Evolutionary conservation across 2,329 filamentous ascomycete species (phyloP), one percentile per base, ranked within the genome.

Genomic region (Pseudogymnoascus sp.): DNA sequence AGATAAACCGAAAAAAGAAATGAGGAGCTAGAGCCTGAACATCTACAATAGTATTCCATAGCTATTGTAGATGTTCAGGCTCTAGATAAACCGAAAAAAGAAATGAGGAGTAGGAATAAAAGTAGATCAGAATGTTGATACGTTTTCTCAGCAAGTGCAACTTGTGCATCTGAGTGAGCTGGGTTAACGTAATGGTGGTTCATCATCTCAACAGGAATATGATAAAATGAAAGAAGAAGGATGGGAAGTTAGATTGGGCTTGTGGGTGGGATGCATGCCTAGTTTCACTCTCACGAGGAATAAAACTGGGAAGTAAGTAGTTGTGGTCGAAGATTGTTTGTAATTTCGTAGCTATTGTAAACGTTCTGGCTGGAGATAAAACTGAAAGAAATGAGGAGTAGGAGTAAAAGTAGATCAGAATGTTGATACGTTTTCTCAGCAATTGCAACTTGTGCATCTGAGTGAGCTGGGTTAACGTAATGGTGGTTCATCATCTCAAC

Each of bases 81-180:
- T 21, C 1, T 3, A 19, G 26, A 31, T 14, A 55, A 26, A 55
- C n/a, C 12, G 10, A 55, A 33, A 55, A 6, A 2, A 1, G 26
- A 33, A 12, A 55, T 19, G 6, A 55, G 49, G 1, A 19, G 49
- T 55, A 2, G 29, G 8, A 29, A 8, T 8, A n/a, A 33, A 2
- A 6, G 45, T 33, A 55, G 49, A 55, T 55, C 49, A 55, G 49
- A 55, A 55, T 55, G 49, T 55, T 55, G 49, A 55, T 55, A 60
- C 58, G 58, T 60, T 60, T 60, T 60, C 58, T 60, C 58, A 38
- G 58, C 58, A 60, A 60, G 2, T 60, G 37, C 58, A 60, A 60
- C 33, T 60, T 60, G 37, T 60, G 58, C 37, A 60, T 60, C 58
- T 38, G 58, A 60, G 58, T 60, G 58, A 60, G 58, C 58, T 60